Evolutionary conservation across 2,329 filamentous ascomycete species (phyloP).

Genomic region (Leptographium galeiforme): DNA sequence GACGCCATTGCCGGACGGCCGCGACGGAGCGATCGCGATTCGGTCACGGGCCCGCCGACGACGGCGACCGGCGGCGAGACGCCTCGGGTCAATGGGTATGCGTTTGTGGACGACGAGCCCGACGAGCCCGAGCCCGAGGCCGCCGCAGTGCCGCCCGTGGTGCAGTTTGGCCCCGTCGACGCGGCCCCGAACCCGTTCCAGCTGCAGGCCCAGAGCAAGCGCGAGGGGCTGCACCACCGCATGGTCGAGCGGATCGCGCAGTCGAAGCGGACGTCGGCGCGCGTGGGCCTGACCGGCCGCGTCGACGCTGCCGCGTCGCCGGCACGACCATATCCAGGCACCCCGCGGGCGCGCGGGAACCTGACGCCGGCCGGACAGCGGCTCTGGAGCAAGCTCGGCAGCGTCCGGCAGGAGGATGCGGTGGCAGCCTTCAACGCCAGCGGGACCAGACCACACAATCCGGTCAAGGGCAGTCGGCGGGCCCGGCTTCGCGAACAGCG

Average conservation of each 20-base stretch:
- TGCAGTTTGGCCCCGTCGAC: constrained; percentile 46
- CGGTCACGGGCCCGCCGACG: constrained; percentile 13
- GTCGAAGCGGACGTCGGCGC: constrained; percentile 51
- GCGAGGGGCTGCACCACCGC: constrained; percentile 71
- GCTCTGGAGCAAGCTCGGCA: constrained; percentile 49
- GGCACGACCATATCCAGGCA: constrained; percentile 48
- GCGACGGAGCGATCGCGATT: constrained; percentile 48
- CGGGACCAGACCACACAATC: neutral
- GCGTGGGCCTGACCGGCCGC: constrained; percentile 46
- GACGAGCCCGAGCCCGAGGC: constrained; percentile 27
- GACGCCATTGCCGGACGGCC: constrained; percentile 70
- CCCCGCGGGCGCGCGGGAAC: constrained; percentile 39
- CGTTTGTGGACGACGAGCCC: constrained; percentile 78
- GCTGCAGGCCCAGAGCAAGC: constrained; percentile 57
- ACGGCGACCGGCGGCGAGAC: constrained; percentile 55
- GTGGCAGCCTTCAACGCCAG: constrained; percentile 7
- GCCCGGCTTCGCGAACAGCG: constrained; percentile 8
- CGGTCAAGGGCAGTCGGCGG: constrained; percentile 7
- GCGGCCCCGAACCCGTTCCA: constrained; percentile 68
- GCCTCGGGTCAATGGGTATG: constrained; percentile 82
- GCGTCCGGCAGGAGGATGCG: constrained; percentile 14
- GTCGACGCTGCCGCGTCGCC: constrained; percentile 30
- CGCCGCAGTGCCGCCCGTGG: constrained; percentile 15
- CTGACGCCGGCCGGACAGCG: constrained; percentile 65
- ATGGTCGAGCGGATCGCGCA: constrained; percentile 75